Conservation (phyloP, 2,329 filamentous ascomycete genomes). For the Fusarium bulbicola region DNA sequence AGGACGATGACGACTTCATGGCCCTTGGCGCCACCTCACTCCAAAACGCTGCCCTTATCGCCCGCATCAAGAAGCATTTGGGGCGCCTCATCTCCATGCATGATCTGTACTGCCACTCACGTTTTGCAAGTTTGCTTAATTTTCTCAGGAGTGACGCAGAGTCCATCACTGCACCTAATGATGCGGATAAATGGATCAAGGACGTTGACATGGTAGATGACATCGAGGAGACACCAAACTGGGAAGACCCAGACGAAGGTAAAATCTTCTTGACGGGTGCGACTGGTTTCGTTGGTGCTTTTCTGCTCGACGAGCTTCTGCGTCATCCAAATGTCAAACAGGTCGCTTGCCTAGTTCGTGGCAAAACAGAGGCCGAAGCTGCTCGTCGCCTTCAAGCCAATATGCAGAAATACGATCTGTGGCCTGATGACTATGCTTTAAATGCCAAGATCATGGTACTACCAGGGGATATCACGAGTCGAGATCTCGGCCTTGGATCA, state of each 20-base stretch:
- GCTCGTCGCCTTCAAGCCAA: not conserved
- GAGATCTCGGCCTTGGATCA: not conserved
- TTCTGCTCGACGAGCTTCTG: not conserved
- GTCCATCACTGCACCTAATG: not conserved
- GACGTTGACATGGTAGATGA: not conserved
- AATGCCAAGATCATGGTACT: not conserved
- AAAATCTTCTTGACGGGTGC: not conserved
- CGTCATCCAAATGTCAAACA: not conserved
- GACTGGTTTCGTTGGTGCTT: not conserved
- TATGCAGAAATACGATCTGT: not conserved
- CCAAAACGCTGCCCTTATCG: conserved; percentile 1
- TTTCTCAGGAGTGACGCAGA: not conserved
- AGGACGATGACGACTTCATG: not conserved
- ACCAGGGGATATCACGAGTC: not conserved
- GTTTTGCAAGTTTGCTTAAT: not conserved
- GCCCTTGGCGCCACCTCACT: not conserved
- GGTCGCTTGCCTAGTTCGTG: not conserved
- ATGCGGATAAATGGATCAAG: not conserved
- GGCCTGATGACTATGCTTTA: not conserved
- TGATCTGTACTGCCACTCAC: not conserved
- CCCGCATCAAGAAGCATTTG: not conserved
- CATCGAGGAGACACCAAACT: not conserved
- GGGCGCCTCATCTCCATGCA: not conserved
- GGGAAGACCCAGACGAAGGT: not conserved
- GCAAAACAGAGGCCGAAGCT: not conserved